Conservation (phyloP, 164 flowering plant species). For the Cinnamomum chago region DNA sequence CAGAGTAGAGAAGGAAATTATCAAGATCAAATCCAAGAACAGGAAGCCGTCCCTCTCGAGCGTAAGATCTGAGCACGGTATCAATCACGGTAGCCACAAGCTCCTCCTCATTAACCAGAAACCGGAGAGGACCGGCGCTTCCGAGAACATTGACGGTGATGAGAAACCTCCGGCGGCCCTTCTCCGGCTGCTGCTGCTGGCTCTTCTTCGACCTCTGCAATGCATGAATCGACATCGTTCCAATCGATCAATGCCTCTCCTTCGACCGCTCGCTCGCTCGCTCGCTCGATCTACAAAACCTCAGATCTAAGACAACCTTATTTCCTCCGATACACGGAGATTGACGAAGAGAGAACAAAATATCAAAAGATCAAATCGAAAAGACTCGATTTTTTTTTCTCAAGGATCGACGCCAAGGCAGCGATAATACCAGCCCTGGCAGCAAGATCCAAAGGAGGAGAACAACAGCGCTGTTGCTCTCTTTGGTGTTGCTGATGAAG, state of each 20-base stretch:
- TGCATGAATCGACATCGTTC: conserved; percentile 1
- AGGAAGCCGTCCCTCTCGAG: conserved; percentile 69
- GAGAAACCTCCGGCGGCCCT: conserved; percentile 36
- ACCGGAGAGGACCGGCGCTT: conserved; percentile 62
- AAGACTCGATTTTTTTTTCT: too few relatives aligned
- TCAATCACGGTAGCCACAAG: conserved; percentile 47
- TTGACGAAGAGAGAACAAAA: too few relatives aligned
- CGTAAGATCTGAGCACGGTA: conserved; percentile 51
- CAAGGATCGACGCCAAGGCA: not conserved
- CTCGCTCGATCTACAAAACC: too few relatives aligned
- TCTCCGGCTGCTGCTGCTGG: conserved; percentile 4
- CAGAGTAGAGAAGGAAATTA: conserved; percentile 46
- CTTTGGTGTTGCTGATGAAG: not conserved
- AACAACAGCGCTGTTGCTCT: not conserved
- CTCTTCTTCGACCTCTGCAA: conserved; percentile 34
- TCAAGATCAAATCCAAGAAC: conserved; percentile 50
- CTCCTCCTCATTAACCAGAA: conserved; percentile 50
- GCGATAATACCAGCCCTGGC: not conserved
- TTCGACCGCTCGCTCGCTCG: too few relatives aligned
- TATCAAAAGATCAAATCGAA: not conserved
- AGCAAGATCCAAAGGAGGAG: not conserved
- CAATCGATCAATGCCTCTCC: not conserved
- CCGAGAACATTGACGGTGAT: conserved; percentile 54
- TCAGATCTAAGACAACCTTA: too few relatives aligned
- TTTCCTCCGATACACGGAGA: not conserved